These are phyloP conservation scores for Penicillium paneum DNA, from an alignment of 2,329 filamentous ascomycete species.

Conservation along the genomic window DNA sequence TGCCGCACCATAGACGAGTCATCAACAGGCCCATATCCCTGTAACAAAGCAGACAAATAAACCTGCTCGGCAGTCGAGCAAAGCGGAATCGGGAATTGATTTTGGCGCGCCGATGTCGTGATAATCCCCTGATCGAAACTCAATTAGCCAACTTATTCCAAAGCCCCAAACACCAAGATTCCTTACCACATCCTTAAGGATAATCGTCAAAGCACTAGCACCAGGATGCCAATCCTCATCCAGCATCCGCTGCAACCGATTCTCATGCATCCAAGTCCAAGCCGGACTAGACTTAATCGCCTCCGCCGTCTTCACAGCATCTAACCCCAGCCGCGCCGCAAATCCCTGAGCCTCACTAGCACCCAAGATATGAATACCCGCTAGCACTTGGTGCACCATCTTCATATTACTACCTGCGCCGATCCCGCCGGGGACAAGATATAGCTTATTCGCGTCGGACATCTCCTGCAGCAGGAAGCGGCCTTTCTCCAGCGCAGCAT, in stretches of 20 bases:
- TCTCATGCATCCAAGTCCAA: constrained; percentile 62
- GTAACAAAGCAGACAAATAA: constrained; percentile 58
- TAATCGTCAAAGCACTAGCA: constrained; percentile 59
- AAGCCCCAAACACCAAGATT: not conserved
- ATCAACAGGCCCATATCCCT: constrained; percentile 55
- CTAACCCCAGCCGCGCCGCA: constrained; percentile 55
- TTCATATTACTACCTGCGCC: constrained; percentile 62
- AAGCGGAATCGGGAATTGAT: constrained; percentile 59
- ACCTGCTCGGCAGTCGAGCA: constrained; percentile 62
- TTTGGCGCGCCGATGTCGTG: constrained; percentile 60
- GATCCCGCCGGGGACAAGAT: constrained; percentile 58
- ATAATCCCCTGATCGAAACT: constrained; percentile 54
- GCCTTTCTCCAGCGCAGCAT: constrained; percentile 56
- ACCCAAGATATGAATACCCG: constrained; percentile 61
- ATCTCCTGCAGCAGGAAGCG: constrained; percentile 61
- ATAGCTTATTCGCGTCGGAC: constrained; percentile 58
- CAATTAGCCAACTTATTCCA: not conserved
- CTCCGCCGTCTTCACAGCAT: constrained; percentile 44
- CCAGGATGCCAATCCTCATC: constrained; percentile 53
- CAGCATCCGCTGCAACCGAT: constrained; percentile 56
- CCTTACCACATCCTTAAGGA: constrained; percentile 55
- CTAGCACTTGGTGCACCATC: constrained; percentile 62
- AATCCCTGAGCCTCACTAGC: constrained; percentile 61
- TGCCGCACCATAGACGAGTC: constrained; percentile 57
- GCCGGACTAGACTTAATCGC: constrained; percentile 49